phyloP scores from a whole-genome alignment of 129 eudicot species.

The Tagetes patula region DNA sequence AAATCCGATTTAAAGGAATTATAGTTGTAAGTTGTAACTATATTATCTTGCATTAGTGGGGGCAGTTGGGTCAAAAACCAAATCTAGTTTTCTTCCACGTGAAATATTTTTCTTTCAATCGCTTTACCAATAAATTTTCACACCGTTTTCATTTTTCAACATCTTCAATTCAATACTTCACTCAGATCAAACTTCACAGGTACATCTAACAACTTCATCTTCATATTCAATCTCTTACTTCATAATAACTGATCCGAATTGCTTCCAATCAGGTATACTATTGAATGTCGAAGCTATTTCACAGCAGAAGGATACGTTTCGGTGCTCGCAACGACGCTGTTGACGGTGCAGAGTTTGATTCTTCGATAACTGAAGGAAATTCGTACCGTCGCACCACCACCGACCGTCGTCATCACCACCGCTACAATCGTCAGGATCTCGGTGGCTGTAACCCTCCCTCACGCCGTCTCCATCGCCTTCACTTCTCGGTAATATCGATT shows the following conservation, averaged over 20 bases:
- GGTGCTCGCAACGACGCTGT: slow-evolving; percentile 40
- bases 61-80: slow-evolving; percentile 16
- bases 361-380: slow-evolving; percentile 22
- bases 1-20: no score
- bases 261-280: neutral
- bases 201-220: neutral
- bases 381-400: slow-evolving; percentile 24
- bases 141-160: neutral
- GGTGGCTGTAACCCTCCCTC: slow-evolving; percentile 40
- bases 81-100: slow-evolving; percentile 10
- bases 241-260: neutral
- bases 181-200: neutral
- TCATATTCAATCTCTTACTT: neutral
- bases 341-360: slow-evolving; percentile 27
- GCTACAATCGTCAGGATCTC: slow-evolving; percentile 36
- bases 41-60: neutral
- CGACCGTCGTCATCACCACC: slow-evolving; percentile 35
- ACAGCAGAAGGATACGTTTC: slow-evolving; percentile 57
- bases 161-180: no score
- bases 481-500: slow-evolving; percentile 18
- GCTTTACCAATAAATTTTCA: slow-evolving; percentile 12
- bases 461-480: slow-evolving; percentile 35
- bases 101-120: neutral
- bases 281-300: slow-evolving; percentile 81
- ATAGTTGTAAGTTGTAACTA: no score